A percentile compares a stretch with the other conserved stretches of the same genome.
These are phyloP conservation scores for Phialophora expanda DNA, from an alignment of 2,329 filamentous ascomycete species.

Conservation along the genomic window DNA sequence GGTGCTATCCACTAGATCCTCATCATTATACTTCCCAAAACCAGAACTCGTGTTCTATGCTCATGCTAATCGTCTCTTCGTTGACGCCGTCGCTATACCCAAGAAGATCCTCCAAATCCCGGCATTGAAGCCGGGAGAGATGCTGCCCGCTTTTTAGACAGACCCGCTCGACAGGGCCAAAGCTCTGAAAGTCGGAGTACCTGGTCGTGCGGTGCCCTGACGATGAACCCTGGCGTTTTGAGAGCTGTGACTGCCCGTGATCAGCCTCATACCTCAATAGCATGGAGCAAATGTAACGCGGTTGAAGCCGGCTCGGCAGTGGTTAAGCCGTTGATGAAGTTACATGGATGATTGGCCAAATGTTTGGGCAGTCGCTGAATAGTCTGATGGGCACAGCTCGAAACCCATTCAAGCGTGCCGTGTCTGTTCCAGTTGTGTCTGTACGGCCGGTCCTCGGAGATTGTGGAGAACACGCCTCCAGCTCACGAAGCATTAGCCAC, in stretches of 20 bases:
- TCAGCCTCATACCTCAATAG: background rate
- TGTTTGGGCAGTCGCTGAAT: background rate
- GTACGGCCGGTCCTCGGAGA: no score
- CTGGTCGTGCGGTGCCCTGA: background rate
- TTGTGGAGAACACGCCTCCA: background rate
- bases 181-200: background rate
- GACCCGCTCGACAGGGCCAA: background rate
- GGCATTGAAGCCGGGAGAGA: background rate
- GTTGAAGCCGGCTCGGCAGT: background rate
- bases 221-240: background rate
- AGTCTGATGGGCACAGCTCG: background rate
- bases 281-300: background rate
- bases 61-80: background rate
- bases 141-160: background rate
- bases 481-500: slow-evolving; percentile 16
- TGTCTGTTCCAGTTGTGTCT: background rate
- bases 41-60: background rate
- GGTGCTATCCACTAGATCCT: background rate
- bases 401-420: background rate
- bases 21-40: background rate
- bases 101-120: background rate
- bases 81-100: background rate
- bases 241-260: background rate
- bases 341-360: no score
- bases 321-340: no score